Evolutionary conservation across 2,329 filamentous ascomycete genomes (phyloP).

Genomic region (Verticillium isaacii): DNA sequence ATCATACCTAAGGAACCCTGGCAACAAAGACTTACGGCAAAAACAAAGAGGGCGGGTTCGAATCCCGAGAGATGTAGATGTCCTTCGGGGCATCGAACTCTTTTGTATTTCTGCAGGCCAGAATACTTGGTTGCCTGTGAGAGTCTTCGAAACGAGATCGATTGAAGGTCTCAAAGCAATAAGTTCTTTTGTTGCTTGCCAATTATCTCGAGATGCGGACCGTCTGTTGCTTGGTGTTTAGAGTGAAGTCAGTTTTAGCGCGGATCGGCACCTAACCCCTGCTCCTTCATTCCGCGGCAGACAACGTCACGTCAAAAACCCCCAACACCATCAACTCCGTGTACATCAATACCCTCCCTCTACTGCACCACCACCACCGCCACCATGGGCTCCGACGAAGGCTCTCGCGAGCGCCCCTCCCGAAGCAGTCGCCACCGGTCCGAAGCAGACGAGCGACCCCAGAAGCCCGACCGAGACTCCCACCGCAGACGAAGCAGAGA

Average conservation of each 20-base stretch:
- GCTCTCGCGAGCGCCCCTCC: slow-evolving; percentile 5
- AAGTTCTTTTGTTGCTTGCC: neutral
- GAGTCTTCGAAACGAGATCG: no score
- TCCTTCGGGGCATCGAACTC: no score
- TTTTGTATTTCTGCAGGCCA: no score
- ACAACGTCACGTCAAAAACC: neutral
- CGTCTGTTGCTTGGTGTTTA: neutral
- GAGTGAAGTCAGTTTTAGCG: neutral
- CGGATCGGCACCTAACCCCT: neutral
- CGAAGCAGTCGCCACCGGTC: slow-evolving; percentile 3
- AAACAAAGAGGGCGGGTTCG: no score
- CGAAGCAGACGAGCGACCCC: slow-evolving; percentile 1
- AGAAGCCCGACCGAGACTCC: slow-evolving; percentile 2
- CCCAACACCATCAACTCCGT: neutral
- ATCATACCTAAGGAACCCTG: no score
- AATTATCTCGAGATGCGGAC: neutral
- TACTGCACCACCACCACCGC: neutral
- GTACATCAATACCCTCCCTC: neutral
- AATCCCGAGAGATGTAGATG: no score
- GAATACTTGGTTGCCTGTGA: no score
- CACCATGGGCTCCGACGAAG: slow-evolving; percentile 10
- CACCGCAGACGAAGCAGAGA: slow-evolving; percentile 8
- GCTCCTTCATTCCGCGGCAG: neutral
- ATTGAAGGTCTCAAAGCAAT: no score
- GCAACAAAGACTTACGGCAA: no score